A percentile compares a stretch with the other conserved stretches of the same genome.
Conservation (phyloP, 129 eudicot species). For the Flaveria sonorensis region DNA sequence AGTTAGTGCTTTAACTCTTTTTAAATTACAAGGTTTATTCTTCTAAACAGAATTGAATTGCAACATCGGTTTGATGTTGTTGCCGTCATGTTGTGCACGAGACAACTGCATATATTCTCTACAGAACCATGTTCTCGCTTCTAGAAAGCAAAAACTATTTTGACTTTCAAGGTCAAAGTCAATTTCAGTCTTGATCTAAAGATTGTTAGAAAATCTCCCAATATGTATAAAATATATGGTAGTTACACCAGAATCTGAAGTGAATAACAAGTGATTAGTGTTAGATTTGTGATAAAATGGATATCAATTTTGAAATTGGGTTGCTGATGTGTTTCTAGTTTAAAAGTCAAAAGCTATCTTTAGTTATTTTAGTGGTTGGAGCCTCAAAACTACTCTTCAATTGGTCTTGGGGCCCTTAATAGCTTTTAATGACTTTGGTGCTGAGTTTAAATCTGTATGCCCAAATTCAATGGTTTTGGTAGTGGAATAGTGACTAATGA, state of each 20-base stretch:
- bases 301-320: slow-evolving; percentile 5
- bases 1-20: neutral
- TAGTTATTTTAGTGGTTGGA: slow-evolving; percentile 22
- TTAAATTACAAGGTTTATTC: neutral
- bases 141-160: neutral
- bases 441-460: neutral
- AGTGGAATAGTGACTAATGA: slow-evolving; percentile 12
- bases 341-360: slow-evolving; percentile 8
- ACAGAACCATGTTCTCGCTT: slow-evolving; percentile 3
- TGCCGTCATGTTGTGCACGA: neutral
- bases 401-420: slow-evolving; percentile 14
- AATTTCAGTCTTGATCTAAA: neutral
- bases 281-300: slow-evolving; percentile 3
- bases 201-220: neutral
- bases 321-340: slow-evolving; percentile 23
- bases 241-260: neutral
- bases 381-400: slow-evolving; percentile 25
- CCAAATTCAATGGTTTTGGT: neutral
- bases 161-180: slow-evolving; percentile 20
- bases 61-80: neutral
- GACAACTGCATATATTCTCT: slow-evolving; percentile 13
- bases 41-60: neutral
- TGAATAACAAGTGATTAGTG: slow-evolving; percentile 9
- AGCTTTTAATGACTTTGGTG: neutral
- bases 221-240: slow-evolving; percentile 3